Evolutionary conservation across 768 basidiomycete genomes (phyloP).

Genomic region (Sarcodon sp.): DNA sequence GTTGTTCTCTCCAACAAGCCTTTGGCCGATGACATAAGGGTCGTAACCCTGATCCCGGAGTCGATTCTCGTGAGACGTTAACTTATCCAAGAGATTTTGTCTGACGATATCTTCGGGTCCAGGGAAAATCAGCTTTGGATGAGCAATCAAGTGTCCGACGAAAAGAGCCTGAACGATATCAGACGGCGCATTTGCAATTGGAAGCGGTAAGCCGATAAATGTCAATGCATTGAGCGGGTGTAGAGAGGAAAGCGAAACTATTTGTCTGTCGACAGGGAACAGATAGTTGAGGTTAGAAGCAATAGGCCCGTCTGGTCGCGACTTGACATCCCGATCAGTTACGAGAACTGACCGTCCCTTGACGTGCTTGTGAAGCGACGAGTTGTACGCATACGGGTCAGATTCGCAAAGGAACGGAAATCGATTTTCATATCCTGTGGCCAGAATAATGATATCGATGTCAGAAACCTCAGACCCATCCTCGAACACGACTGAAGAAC

Average conservation of each 20-base stretch:
- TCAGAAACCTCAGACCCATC: constrained; percentile 27
- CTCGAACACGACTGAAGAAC: constrained; percentile 27
- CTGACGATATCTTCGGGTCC: constrained; percentile 7
- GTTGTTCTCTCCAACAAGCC: constrained; percentile 16
- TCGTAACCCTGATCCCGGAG: constrained; percentile 30
- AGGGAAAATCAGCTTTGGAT: constrained; percentile 26
- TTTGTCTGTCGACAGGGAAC: constrained; percentile 39
- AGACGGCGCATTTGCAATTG: constrained; percentile 33
- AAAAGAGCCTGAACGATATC: constrained; percentile 39
- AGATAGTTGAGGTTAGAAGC: constrained; percentile 40
- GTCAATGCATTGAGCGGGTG: constrained; percentile 38
- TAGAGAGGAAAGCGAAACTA: constrained; percentile 34
- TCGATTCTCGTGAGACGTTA: constrained; percentile 26
- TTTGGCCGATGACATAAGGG: constrained; percentile 36
- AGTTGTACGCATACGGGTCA: constrained; percentile 7
- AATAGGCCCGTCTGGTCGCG: constrained; percentile 13
- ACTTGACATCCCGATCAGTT: neutral
- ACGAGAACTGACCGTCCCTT: neutral
- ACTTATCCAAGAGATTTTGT: constrained; percentile 23
- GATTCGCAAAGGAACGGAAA: constrained; percentile 31
- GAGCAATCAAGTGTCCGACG: constrained; percentile 28
- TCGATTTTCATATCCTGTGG: constrained; percentile 40
- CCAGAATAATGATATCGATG: constrained; percentile 36
- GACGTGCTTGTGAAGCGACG: too few relatives aligned
- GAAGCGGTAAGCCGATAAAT: constrained; percentile 39